phyloP scores from a whole-genome alignment of 2,329 filamentous ascomycete species.

The Aspergillus nomiae region DNA sequence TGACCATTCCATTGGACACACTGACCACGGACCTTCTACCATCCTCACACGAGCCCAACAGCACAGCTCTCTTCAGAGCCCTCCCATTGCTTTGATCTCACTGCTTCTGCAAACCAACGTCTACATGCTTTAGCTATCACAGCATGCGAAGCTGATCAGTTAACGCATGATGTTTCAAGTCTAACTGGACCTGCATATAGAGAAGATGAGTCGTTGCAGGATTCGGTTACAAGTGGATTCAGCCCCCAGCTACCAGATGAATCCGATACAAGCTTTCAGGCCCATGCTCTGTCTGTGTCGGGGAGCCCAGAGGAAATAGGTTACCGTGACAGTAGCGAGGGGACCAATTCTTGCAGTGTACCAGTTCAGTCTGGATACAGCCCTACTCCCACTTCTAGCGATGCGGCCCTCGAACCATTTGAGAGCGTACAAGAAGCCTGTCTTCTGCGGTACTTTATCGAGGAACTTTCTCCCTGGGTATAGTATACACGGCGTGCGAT shows the following conservation, averaged over 20 bases:
- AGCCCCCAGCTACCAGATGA: background rate
- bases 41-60: background rate
- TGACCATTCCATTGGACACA: background rate
- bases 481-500: background rate
- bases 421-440: conserved; percentile 21
- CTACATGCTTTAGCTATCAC: background rate
- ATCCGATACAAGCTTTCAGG: background rate
- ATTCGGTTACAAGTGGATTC: background rate
- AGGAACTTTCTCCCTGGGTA: conserved; percentile 30
- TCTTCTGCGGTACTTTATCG: conserved; percentile 26
- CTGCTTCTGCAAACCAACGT: background rate
- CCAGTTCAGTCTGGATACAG: background rate
- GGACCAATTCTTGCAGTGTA: background rate
- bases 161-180: background rate
- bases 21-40: background rate
- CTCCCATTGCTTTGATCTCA: background rate
- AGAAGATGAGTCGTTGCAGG: background rate
- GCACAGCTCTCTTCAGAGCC: background rate
- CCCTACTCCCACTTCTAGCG: background rate
- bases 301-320: background rate
- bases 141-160: background rate
- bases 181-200: too few species aligned
- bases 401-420: background rate
- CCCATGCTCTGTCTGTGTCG: background rate
- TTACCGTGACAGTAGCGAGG: background rate